A percentile compares a stretch with the other conserved stretches of the same genome.
Conservation (phyloP, 345 rosid species). For the Syzygium grande region DNA sequence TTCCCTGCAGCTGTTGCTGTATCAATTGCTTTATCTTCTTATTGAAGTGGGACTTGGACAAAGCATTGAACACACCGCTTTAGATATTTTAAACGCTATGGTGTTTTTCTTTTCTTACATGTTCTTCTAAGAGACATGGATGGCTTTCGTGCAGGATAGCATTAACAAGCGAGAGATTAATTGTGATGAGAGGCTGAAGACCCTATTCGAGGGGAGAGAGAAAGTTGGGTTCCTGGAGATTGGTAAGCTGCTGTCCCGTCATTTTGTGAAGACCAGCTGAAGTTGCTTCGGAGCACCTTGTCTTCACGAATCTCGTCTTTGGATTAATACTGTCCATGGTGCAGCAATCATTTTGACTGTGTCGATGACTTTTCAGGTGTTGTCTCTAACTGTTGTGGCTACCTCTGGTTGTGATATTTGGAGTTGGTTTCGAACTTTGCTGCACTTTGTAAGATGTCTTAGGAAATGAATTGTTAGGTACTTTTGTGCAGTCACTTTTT, state of each 20-base stretch:
- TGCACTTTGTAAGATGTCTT: background rate
- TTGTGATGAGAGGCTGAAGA: slow-evolving; percentile 76
- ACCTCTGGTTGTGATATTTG: background rate
- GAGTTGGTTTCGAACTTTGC: background rate
- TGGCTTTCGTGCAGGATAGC: slow-evolving; percentile 55
- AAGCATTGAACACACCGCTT: background rate
- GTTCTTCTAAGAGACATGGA: background rate
- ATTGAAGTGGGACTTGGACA: background rate
- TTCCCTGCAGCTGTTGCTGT: background rate
- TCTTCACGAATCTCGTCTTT: background rate
- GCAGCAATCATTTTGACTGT: background rate
- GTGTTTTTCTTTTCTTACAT: background rate
- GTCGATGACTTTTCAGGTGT: background rate
- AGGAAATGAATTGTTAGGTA: background rate
- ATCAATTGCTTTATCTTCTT: background rate
- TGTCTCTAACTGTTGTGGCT: background rate
- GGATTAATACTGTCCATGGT: background rate
- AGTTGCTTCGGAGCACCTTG: background rate
- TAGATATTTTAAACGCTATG: background rate
- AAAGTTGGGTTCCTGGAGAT: slow-evolving; percentile 68
- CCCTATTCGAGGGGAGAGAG: slow-evolving; percentile 58
- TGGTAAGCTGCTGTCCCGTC: slow-evolving; percentile 51
- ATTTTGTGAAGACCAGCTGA: slow-evolving; percentile 48
- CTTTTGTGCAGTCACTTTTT: background rate
- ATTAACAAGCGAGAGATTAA: slow-evolving; percentile 54